These are phyloP conservation scores for Talaromyces albobiverticillius DNA, from an alignment of 2,329 filamentous ascomycete genomes.

Conservation along the genomic window DNA sequence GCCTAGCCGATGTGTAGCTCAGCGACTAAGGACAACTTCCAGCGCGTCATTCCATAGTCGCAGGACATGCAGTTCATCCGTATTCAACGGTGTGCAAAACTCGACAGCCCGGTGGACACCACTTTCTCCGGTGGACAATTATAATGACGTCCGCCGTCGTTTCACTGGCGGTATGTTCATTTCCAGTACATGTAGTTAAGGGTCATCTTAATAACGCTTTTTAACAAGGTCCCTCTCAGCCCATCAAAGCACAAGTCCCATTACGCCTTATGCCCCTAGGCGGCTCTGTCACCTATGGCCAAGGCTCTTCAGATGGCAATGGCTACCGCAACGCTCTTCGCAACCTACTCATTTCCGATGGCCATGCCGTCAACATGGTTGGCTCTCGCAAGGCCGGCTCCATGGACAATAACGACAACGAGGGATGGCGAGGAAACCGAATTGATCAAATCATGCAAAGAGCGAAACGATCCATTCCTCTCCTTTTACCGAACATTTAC, in stretches of 20 bases:
- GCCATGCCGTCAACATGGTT: constrained; percentile 29
- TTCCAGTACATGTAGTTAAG: too few species aligned
- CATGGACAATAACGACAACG: constrained; percentile 42
- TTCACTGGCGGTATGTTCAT: too few species aligned
- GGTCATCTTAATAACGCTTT: too few species aligned
- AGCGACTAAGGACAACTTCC: too few species aligned
- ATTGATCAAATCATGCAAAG: constrained; percentile 40
- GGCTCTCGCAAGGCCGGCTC: constrained; percentile 38
- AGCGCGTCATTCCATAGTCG: too few species aligned
- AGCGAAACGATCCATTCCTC: constrained; percentile 30
- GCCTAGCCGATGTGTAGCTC: too few species aligned
- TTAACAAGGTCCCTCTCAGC: too few species aligned
- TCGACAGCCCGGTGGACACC: too few species aligned
- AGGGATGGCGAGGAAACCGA: constrained; percentile 45
- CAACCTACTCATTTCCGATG: neutral
- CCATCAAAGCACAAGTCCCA: neutral
- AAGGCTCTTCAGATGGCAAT: constrained; percentile 3
- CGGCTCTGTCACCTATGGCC: constrained; percentile 20
- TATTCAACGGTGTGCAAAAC: too few species aligned
- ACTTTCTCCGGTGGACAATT: too few species aligned
- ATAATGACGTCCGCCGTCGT: too few species aligned
- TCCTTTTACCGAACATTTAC: constrained; percentile 39
- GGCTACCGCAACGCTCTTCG: constrained; percentile 4
- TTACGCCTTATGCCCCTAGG: constrained; percentile 16
- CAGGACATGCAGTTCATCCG: too few species aligned